Conservation (phyloP, 345 rosid species). For the Lepidium africanum region DNA sequence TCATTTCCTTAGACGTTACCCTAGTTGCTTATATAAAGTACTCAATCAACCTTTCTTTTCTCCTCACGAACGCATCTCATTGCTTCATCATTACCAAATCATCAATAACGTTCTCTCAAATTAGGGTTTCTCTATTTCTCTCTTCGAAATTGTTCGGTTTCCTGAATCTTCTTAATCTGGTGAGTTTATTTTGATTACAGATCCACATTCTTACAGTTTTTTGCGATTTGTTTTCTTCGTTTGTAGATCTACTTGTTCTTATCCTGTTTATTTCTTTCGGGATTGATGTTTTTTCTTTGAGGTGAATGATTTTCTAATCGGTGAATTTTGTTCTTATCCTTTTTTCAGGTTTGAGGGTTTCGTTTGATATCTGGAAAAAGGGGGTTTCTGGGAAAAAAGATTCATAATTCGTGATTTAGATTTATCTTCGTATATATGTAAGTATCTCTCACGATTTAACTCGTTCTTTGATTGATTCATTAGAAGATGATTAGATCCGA, state of each 20-base stretch:
- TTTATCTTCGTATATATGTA: conserved; percentile 4
- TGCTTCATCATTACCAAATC: conserved; percentile 35
- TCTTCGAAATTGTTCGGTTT: neutral
- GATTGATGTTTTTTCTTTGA: neutral
- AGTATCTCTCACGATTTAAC: neutral
- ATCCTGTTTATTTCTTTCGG: neutral
- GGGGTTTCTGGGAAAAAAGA: neutral
- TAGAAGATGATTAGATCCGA: neutral
- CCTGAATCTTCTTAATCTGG: conserved; percentile 15
- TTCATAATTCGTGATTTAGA: neutral
- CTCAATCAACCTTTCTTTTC: neutral
- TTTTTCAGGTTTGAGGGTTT: conserved; percentile 26
- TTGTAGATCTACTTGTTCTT: neutral
- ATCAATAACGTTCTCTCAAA: conserved; percentile 2
- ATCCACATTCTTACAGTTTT: neutral
- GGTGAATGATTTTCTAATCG: neutral
- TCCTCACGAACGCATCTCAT: conserved; percentile 28
- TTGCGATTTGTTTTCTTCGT: neutral
- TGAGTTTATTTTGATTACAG: neutral
- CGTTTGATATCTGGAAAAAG: conserved; percentile 18
- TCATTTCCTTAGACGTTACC: neutral
- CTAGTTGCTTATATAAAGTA: conserved; percentile 9
- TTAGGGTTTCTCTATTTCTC: conserved; percentile 5
- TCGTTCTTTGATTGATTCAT: neutral
- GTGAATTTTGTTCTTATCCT: neutral